Conservation (phyloP, 768 basidiomycete genomes). For the Trametes cinnabarina region DNA sequence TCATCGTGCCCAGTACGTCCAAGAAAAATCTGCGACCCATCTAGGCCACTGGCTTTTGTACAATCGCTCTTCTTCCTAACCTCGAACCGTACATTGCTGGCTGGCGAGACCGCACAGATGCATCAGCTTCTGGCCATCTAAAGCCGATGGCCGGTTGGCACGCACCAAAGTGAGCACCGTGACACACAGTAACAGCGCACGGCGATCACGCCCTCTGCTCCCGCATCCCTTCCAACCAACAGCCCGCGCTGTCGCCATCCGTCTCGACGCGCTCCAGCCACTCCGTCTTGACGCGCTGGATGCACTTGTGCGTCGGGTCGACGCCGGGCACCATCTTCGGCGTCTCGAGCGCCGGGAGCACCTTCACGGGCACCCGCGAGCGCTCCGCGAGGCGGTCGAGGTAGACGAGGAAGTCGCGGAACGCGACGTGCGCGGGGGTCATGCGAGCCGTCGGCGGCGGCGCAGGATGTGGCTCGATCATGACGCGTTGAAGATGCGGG, state of each 20-base stretch:
- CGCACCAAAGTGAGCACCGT: too few species aligned
- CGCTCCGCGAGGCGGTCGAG: slow-evolving; percentile 1
- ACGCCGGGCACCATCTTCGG: background rate
- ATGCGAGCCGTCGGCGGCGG: slow-evolving; percentile 1
- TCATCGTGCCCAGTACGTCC: too few species aligned
- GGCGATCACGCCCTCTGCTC: background rate
- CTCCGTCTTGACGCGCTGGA: slow-evolving; percentile 48
- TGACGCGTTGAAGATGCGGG: slow-evolving; percentile 3
- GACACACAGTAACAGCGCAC: background rate
- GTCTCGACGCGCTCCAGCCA: slow-evolving; percentile 64
- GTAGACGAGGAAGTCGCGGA: slow-evolving; percentile 7
- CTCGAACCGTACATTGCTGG: too few species aligned
- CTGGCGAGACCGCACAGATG: too few species aligned
- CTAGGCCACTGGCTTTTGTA: too few species aligned
- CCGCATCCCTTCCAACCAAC: slow-evolving; percentile 6
- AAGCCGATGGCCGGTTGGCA: too few species aligned
- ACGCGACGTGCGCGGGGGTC: slow-evolving; percentile 1
- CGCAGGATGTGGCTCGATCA: slow-evolving; percentile 13
- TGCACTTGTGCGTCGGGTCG: slow-evolving; percentile 8
- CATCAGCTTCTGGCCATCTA: background rate
- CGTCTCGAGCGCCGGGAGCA: slow-evolving; percentile 2
- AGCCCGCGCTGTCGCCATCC: slow-evolving; percentile 1
- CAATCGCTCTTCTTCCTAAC: too few species aligned
- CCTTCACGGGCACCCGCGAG: slow-evolving; percentile 10
- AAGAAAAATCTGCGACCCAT: too few species aligned